A percentile compares a stretch with the other conserved stretches of the same genome.
Evolutionary conservation across 2,329 filamentous ascomycete genomes (phyloP).

Genomic region (Aspergillus spinulosporus): DNA sequence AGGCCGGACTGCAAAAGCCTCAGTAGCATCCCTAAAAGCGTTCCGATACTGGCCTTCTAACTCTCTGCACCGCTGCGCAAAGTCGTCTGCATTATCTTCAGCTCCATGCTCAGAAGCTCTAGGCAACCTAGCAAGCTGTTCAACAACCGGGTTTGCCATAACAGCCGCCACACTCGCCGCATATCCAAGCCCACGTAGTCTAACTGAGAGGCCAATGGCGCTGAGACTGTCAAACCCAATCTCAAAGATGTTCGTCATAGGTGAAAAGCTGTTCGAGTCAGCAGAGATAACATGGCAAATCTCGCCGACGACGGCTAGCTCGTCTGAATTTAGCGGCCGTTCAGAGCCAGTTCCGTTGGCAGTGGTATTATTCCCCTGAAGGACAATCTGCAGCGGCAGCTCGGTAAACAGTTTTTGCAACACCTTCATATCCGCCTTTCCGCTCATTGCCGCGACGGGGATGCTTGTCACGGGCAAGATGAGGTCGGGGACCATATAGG

Average conservation of each 20-base stretch:
- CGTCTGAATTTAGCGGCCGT: conserved; percentile 26
- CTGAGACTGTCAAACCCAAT: conserved; percentile 42
- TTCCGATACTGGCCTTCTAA: conserved; percentile 26
- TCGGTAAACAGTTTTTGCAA: conserved; percentile 30
- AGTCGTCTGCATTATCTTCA: neutral
- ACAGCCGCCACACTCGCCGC: conserved; percentile 35
- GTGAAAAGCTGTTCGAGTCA: conserved; percentile 21
- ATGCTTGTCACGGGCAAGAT: conserved; percentile 29
- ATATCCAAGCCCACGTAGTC: conserved; percentile 36
- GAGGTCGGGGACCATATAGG: conserved; percentile 32
- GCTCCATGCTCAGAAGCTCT: conserved; percentile 7
- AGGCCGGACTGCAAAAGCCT: conserved; percentile 26
- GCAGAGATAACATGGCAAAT: conserved; percentile 26
- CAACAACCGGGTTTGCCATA: conserved; percentile 36
- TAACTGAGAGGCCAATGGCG: conserved; percentile 40
- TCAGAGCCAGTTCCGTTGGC: neutral
- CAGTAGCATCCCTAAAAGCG: conserved; percentile 15
- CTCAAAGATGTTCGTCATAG: conserved; percentile 38
- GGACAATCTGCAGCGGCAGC: conserved; percentile 28
- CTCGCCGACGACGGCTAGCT: conserved; percentile 27
- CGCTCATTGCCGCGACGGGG: conserved; percentile 32
- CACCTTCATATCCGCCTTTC: conserved; percentile 37
- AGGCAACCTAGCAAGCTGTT: conserved; percentile 35
- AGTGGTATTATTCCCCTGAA: conserved; percentile 21
- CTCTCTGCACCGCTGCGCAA: conserved; percentile 17